These are phyloP conservation scores for Reticulascus tulasneorum DNA, from an alignment of 2,329 filamentous ascomycete species.

Conservation along the genomic window DNA sequence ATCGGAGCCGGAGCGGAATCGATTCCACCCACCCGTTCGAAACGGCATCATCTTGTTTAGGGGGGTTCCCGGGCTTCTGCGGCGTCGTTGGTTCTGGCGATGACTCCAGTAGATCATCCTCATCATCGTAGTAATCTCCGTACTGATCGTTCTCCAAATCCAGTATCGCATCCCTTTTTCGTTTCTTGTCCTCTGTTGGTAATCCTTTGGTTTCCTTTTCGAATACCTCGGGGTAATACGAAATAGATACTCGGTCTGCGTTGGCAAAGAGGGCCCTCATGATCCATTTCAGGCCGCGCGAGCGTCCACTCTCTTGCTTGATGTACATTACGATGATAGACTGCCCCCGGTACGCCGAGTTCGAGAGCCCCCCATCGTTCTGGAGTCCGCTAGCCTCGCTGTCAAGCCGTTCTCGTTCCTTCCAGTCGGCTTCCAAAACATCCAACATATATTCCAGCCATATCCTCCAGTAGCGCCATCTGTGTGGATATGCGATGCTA, in stretches of 20 bases:
- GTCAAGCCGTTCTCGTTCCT: constrained; percentile 51
- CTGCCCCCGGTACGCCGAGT: constrained; percentile 34
- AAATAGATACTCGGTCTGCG: constrained; percentile 48
- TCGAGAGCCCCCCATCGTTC: constrained; percentile 17
- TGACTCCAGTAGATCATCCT: constrained; percentile 10
- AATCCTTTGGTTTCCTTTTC: constrained; percentile 55
- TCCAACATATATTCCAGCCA: constrained; percentile 81
- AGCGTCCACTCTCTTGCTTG: constrained; percentile 39
- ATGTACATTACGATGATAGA: constrained; percentile 62
- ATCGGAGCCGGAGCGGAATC: constrained; percentile 56
- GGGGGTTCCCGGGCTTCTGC: constrained; percentile 20
- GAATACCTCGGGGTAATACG: constrained; percentile 64
- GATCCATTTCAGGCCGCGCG: constrained; percentile 49
- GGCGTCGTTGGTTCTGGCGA: constrained; percentile 43
- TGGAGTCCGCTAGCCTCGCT: constrained; percentile 21
- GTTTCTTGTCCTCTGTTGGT: constrained; percentile 39
- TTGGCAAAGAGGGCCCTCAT: constrained; percentile 66
- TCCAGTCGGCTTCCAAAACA: constrained; percentile 68
- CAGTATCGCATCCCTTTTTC: constrained; percentile 43
- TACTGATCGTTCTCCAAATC: constrained; percentile 58
- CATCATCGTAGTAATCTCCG: constrained; percentile 58
- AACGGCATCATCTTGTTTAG: constrained; percentile 23
- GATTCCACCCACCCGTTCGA: constrained; percentile 47
- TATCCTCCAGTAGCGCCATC: constrained; percentile 77
- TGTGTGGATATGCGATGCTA: constrained; percentile 63